A percentile compares a stretch with the other conserved stretches of the same genome.
Evolutionary conservation across 371 early-diverging fungal species (phyloP).

Genomic region (Sporodiniella umbellata): DNA sequence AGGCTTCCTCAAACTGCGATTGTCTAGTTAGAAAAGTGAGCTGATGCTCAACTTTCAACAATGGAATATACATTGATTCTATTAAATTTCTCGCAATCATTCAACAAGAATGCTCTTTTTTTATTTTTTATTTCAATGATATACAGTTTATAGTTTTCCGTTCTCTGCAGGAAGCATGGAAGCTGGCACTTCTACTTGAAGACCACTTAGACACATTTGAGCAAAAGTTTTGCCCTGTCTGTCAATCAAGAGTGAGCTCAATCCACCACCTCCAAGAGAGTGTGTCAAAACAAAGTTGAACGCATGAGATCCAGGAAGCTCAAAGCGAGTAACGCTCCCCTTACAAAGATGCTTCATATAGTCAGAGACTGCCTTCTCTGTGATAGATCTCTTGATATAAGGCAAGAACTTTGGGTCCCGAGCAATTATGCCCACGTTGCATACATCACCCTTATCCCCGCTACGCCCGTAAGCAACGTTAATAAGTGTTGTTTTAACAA

Average conservation of each 20-base stretch:
- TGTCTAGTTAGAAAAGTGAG: no score
- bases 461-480: constrained; percentile 67
- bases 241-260: constrained; percentile 65
- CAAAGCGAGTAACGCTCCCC: constrained; percentile 63
- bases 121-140: neutral
- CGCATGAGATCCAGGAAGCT: constrained; percentile 61
- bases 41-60: no score
- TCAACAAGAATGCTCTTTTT: no score
- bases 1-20: neutral
- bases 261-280: constrained; percentile 70
- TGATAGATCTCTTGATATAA: constrained; percentile 40
- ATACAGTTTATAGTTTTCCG: constrained; percentile 38
- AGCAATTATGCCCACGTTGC: constrained; percentile 70
- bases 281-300: constrained; percentile 73
- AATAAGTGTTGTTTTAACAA: constrained; percentile 55
- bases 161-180: constrained; percentile 29
- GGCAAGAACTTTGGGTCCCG: constrained; percentile 60
- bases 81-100: no score
- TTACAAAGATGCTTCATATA: constrained; percentile 66
- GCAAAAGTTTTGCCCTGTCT: constrained; percentile 78
- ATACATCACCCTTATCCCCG: constrained; percentile 76
- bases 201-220: constrained; percentile 56
- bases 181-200: constrained; percentile 59
- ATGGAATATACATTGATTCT: no score
- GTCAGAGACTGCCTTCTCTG: constrained; percentile 44